A percentile compares a stretch with the other conserved stretches of the same genome.
Evolutionary conservation across 768 basidiomycete genomes (phyloP).

Genomic region (Lactarius hatsudake): DNA sequence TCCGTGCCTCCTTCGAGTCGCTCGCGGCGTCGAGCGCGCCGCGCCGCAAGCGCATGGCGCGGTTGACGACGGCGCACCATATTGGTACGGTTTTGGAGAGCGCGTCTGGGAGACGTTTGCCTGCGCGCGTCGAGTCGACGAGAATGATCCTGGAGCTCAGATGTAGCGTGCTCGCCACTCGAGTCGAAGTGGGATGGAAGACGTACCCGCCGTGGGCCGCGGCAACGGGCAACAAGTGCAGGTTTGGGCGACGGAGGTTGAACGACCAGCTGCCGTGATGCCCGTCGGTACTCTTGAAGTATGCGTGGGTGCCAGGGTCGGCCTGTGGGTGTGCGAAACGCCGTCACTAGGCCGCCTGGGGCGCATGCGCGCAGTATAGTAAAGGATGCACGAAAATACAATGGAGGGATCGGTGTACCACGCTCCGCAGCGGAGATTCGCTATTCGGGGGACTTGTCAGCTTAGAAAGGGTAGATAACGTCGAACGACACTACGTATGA

Average conservation of each 20-base stretch:
- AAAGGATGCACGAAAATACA: conserved; percentile 35
- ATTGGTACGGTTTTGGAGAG: conserved; percentile 87
- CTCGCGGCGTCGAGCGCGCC: conserved; percentile 13
- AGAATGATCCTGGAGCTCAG: conserved; percentile 58
- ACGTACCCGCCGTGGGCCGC: conserved; percentile 57
- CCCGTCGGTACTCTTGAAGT: conserved; percentile 93
- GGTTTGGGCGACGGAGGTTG: conserved; percentile 78
- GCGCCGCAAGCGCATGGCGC: conserved; percentile 44
- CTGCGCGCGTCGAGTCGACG: conserved; percentile 90
- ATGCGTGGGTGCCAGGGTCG: conserved; percentile 46
- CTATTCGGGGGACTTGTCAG: conserved; percentile 38
- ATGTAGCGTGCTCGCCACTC: background rate
- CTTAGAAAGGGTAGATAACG: background rate
- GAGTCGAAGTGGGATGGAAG: background rate
- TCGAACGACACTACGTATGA: conserved; percentile 49
- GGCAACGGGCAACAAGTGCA: conserved; percentile 67
- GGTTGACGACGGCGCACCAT: conserved; percentile 90
- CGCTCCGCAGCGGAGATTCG: conserved; percentile 90
- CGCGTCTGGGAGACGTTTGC: conserved; percentile 93
- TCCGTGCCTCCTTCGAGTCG: conserved; percentile 45
- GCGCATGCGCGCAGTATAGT: conserved; percentile 1
- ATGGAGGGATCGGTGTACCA: conserved; percentile 84
- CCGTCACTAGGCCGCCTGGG: conserved; percentile 25
- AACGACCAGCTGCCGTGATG: conserved; percentile 85
- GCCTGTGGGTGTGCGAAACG: conserved; percentile 26